phyloP scores from a whole-genome alignment of 495 filamentous ascomycete species.

The Chaetomium fimeti region DNA sequence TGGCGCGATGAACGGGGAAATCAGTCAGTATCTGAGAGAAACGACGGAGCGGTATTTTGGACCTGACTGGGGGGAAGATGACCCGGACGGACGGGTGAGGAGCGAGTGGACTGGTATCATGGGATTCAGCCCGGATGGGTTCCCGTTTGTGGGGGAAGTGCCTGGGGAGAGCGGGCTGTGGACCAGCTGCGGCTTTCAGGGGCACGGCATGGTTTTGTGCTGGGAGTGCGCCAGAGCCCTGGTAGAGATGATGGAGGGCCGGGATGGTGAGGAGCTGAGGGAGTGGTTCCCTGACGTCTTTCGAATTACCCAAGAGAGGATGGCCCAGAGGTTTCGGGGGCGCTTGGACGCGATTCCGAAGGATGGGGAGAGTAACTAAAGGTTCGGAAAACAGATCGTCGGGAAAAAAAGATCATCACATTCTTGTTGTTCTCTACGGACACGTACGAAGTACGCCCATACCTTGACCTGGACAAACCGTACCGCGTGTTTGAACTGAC shows the following conservation, averaged over 20 bases:
- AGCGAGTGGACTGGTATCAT: conserved; percentile 64
- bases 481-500: too few relatives aligned
- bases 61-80: conserved; percentile 56
- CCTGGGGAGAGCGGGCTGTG: conserved; percentile 47
- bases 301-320: conserved; percentile 45
- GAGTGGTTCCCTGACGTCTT: conserved; percentile 56
- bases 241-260: conserved; percentile 51
- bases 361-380: neutral
- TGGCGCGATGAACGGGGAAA: conserved; percentile 51
- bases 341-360: conserved; percentile 31
- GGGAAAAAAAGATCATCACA: neutral
- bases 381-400: neutral
- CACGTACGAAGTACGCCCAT: too few relatives aligned
- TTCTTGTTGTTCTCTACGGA: neutral
- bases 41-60: conserved; percentile 56
- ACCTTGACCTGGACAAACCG: too few relatives aligned
- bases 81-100: conserved; percentile 56
- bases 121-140: conserved; percentile 56
- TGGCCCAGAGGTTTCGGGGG: conserved; percentile 46
- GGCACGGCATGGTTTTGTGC: conserved; percentile 60
- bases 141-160: conserved; percentile 56
- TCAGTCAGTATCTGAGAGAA: conserved; percentile 53
- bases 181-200: conserved; percentile 55
- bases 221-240: conserved; percentile 56
- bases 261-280: conserved; percentile 34